Conservation (phyloP, 768 basidiomycete genomes). For the Sarcomyxa edulis region DNA sequence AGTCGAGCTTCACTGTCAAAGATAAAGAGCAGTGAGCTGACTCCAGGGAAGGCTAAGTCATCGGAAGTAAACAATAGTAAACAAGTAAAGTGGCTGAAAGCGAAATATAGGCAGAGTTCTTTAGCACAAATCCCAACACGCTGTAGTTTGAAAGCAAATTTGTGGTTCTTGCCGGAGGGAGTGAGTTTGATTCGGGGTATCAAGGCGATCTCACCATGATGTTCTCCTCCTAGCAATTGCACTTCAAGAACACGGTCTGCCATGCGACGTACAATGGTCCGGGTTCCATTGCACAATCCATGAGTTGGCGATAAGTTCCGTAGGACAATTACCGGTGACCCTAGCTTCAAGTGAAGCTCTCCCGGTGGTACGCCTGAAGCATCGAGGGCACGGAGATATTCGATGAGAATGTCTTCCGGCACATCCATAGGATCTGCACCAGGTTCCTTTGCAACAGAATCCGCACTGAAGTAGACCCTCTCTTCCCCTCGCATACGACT, state of each 20-base stretch:
- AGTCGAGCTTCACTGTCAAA: no score
- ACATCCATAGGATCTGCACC: slow-evolving; percentile 1
- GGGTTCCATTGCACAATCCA: slow-evolving; percentile 38
- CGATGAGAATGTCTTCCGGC: slow-evolving; percentile 17
- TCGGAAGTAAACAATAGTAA: no score
- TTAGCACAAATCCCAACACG: no score
- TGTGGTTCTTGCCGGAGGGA: slow-evolving; percentile 18
- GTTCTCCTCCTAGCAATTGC: slow-evolving; percentile 27
- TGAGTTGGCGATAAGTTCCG: no score
- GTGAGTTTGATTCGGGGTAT: slow-evolving; percentile 33
- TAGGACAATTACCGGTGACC: slow-evolving; percentile 36
- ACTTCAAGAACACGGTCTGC: slow-evolving; percentile 27
- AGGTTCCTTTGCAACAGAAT: slow-evolving; percentile 18
- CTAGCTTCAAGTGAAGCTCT: slow-evolving; percentile 24
- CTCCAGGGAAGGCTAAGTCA: slow-evolving; percentile 21
- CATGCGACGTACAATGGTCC: slow-evolving; percentile 19
- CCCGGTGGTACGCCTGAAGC: slow-evolving; percentile 33
- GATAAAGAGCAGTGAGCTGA: no score
- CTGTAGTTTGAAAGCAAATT: no score
- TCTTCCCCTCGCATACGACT: slow-evolving; percentile 9
- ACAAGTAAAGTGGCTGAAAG: no score
- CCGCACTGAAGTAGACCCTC: background rate
- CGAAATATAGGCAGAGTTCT: no score
- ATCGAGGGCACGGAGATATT: slow-evolving; percentile 34
- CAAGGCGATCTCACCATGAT: slow-evolving; percentile 26